These are phyloP conservation scores for Chrysanthemum lavandulifolium DNA, from an alignment of 129 eudicot species.

Conservation along the genomic window DNA sequence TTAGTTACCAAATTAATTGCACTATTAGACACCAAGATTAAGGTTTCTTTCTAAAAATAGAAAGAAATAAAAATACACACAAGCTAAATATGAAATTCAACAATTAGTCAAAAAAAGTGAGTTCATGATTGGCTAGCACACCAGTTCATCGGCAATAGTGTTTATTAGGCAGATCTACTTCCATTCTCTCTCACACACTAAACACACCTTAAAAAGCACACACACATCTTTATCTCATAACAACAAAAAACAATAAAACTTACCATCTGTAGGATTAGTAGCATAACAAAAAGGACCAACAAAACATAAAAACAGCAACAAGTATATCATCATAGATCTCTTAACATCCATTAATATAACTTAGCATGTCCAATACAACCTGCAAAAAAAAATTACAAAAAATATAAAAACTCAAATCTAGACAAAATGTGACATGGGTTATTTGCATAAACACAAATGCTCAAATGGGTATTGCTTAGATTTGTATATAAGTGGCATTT, in stretches of 20 bases:
- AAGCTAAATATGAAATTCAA: constrained; percentile 6
- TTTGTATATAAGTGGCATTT: constrained; percentile 11
- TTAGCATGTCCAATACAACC: constrained; percentile 41
- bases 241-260: constrained; percentile 8
- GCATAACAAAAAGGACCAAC: constrained; percentile 40
- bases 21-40: neutral
- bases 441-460: constrained; percentile 15
- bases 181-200: constrained; percentile 26
- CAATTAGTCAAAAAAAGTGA: constrained; percentile 1
- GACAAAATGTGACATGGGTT: constrained; percentile 28
- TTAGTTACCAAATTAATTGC: neutral
- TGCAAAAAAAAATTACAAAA: constrained; percentile 4
- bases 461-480: constrained; percentile 27
- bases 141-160: constrained; percentile 17
- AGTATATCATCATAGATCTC: constrained; percentile 57
- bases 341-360: constrained; percentile 54
- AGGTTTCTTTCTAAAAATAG: neutral
- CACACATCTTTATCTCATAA: neutral
- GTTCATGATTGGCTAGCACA: constrained; percentile 6
- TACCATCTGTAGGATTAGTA: constrained; percentile 83
- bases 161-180: constrained; percentile 27
- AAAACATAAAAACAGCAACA: constrained; percentile 36
- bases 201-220: constrained; percentile 7
- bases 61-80: neutral
- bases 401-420: neutral